Percentiles rank a stretch among this genome's conserved stretches.
Evolutionary conservation across 1,284 basidiomycete genomes (phyloP).

Genomic region (Heimioporus retisporus): DNA sequence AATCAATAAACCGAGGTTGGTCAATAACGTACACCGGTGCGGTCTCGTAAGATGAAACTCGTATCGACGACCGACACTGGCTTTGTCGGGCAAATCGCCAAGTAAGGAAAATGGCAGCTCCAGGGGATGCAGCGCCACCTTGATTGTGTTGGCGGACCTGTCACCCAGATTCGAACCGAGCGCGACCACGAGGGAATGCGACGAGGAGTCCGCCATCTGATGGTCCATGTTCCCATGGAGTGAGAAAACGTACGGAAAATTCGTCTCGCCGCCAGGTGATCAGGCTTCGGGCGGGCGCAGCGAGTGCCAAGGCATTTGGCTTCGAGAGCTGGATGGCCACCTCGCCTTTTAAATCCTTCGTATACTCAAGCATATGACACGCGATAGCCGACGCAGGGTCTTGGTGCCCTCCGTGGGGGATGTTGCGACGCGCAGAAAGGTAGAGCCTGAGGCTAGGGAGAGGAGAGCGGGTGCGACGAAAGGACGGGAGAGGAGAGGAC

Average conservation of each 20-base stretch:
- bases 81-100: slow-evolving; percentile 29
- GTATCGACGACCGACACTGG: slow-evolving; percentile 73
- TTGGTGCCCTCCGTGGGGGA: too few species aligned
- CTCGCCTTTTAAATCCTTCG: slow-evolving; percentile 31
- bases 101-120: slow-evolving; percentile 35
- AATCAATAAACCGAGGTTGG: slow-evolving; percentile 93
- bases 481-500: too few species aligned
- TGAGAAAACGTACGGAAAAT: slow-evolving; percentile 15
- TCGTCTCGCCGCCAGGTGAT: slow-evolving; percentile 14
- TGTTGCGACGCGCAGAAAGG: too few species aligned
- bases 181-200: slow-evolving; percentile 72
- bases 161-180: slow-evolving; percentile 95
- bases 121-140: slow-evolving; percentile 41
- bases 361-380: slow-evolving; percentile 47
- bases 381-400: slow-evolving; percentile 76
- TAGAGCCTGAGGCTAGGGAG: too few species aligned
- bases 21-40: slow-evolving; percentile 96
- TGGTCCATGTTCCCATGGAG: neutral
- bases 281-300: slow-evolving; percentile 61
- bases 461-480: too few species aligned
- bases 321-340: slow-evolving; percentile 79
- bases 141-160: slow-evolving; percentile 87
- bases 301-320: slow-evolving; percentile 69
- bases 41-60: slow-evolving; percentile 95
- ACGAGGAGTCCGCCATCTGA: neutral